Conservation (phyloP, 2,329 filamentous ascomycete genomes). For the Dichotomopilus funicola region DNA sequence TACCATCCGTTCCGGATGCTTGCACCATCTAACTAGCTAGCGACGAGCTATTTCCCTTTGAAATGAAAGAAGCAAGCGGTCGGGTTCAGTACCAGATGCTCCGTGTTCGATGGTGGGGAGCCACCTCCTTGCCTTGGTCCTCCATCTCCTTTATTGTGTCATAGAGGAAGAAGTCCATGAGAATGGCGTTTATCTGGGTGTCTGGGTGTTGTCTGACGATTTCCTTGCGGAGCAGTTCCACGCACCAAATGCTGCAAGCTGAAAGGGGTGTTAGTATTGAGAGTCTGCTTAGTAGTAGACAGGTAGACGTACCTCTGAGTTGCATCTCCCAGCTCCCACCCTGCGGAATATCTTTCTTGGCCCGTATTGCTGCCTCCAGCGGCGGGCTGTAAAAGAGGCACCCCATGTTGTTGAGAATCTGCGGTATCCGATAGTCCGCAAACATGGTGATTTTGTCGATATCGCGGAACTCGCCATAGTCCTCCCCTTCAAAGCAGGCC, state of each 20-base stretch:
- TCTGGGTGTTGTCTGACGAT: conserved; percentile 69
- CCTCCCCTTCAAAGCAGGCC: conserved; percentile 84
- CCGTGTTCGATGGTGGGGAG: conserved; percentile 82
- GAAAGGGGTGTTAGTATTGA: conserved; percentile 2
- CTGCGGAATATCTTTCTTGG: conserved; percentile 57
- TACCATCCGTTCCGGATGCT: neutral
- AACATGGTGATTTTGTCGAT: conserved; percentile 98
- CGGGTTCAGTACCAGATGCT: conserved; percentile 80
- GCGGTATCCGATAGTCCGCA: conserved; percentile 93
- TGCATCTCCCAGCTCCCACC: conserved; percentile 80
- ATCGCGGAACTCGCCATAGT: conserved; percentile 75
- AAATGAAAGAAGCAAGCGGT: neutral
- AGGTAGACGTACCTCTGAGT: conserved; percentile 56
- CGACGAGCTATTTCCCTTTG: neutral
- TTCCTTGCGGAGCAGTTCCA: conserved; percentile 79
- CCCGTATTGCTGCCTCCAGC: conserved; percentile 63
- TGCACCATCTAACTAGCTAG: neutral
- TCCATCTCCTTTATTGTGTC: conserved; percentile 88
- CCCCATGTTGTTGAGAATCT: conserved; percentile 78
- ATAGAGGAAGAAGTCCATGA: conserved; percentile 97
- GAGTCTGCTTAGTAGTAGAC: neutral
- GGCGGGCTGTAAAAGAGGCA: conserved; percentile 80
- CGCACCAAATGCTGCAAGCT: conserved; percentile 93
- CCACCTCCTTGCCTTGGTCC: conserved; percentile 48
- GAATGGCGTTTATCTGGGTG: conserved; percentile 70